A percentile compares a stretch with the other conserved stretches of the same genome.
Evolutionary conservation across 192 early-diverging fungal species (phyloP).

Genomic region (Coemansia sp.): DNA sequence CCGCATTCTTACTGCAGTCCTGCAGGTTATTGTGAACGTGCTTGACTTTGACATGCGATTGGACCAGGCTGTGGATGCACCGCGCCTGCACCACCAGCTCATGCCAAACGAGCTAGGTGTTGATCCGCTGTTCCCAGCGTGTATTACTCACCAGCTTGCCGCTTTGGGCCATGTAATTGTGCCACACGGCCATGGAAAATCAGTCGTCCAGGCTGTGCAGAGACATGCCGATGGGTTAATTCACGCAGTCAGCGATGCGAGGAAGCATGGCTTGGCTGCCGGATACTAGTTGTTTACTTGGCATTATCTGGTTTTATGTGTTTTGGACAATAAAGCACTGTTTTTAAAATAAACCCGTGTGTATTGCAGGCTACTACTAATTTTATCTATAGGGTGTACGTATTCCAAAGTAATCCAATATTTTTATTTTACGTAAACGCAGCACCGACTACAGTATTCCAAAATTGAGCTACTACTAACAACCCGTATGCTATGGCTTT

Average conservation of each 20-base stretch:
- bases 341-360: not conserved
- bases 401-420: not conserved
- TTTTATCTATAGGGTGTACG: not conserved
- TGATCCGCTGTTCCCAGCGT: constrained; percentile 46
- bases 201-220: constrained; percentile 59
- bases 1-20: constrained; percentile 73
- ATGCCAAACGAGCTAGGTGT: constrained; percentile 68
- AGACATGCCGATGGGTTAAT: constrained; percentile 45
- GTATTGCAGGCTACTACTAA: not conserved
- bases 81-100: constrained; percentile 89
- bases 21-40: constrained; percentile 73
- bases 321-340: not conserved
- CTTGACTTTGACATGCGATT: constrained; percentile 70
- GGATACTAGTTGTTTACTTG: constrained; percentile 36
- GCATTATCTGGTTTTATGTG: not conserved
- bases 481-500: no score
- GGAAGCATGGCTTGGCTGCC: constrained; percentile 65
- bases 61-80: constrained; percentile 65
- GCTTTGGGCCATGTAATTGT: constrained; percentile 47
- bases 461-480: not conserved
- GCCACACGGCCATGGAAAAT: constrained; percentile 34
- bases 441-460: no score
- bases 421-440: not conserved
- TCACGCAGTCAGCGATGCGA: constrained; percentile 61
- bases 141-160: constrained; percentile 32